Conservation (phyloP, 106 monocot species). For the Apostasia shenzhenica region DNA sequence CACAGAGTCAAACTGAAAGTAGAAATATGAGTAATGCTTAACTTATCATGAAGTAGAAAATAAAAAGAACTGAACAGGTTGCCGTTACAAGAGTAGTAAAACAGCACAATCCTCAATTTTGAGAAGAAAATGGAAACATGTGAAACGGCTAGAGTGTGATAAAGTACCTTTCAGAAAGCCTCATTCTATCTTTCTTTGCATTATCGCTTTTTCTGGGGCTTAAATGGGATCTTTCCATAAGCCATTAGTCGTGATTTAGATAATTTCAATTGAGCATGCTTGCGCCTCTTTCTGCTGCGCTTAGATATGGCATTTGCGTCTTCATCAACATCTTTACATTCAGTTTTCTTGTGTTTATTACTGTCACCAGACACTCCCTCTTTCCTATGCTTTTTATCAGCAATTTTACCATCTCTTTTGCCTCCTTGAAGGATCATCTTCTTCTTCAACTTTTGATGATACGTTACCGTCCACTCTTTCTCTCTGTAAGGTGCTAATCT, state of each 20-base stretch:
- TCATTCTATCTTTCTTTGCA: background rate
- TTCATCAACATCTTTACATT: slow-evolving; percentile 22
- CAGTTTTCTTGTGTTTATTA: slow-evolving; percentile 7
- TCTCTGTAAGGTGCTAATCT: slow-evolving; percentile 79
- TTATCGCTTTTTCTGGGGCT: slow-evolving; percentile 40
- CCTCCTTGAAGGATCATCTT: slow-evolving; percentile 37
- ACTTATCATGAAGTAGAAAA: no score
- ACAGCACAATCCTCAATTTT: no score
- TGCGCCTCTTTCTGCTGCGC: slow-evolving; percentile 28
- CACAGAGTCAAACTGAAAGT: no score
- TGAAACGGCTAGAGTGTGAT: no score
- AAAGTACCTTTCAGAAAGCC: background rate
- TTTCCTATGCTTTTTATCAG: slow-evolving; percentile 17
- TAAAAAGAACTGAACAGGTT: no score
- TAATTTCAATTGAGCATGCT: slow-evolving; percentile 48
- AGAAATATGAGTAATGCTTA: no score
- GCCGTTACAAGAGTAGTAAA: no score
- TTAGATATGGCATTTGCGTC: slow-evolving; percentile 28
- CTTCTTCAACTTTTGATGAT: slow-evolving; percentile 74
- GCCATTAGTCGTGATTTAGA: slow-evolving; percentile 39
- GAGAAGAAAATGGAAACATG: no score
- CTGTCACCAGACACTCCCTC: background rate
- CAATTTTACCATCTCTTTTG: slow-evolving; percentile 14
- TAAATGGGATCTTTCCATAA: slow-evolving; percentile 48
- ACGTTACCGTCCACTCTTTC: slow-evolving; percentile 80